Evolutionary conservation across 2,329 filamentous ascomycete species (phyloP).

Genomic region (Microsporum ferrugineum): DNA sequence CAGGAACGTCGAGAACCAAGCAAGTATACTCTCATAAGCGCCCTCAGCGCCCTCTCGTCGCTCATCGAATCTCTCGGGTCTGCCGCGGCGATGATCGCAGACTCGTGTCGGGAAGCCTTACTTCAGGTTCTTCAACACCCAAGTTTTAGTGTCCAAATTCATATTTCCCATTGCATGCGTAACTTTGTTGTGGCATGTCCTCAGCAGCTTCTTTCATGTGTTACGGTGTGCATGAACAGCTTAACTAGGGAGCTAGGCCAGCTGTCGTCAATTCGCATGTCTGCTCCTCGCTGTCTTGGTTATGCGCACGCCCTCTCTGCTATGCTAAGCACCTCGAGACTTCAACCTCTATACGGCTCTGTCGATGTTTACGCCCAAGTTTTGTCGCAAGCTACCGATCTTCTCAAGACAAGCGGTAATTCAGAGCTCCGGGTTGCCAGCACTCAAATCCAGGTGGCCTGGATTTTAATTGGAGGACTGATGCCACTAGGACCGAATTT

Average conservation of each 20-base stretch:
- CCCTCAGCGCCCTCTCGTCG: conserved; percentile 67
- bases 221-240: conserved; percentile 95
- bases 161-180: conserved; percentile 75
- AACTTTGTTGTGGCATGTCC: conserved; percentile 82
- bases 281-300: conserved; percentile 71
- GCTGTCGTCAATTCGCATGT: conserved; percentile 62
- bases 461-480: conserved; percentile 89
- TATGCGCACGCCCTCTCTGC: conserved; percentile 87
- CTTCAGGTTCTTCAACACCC: conserved; percentile 87
- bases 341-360: conserved; percentile 83
- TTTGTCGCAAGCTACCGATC: conserved; percentile 76
- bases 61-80: conserved; percentile 72
- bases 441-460: conserved; percentile 93
- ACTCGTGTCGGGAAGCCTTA: conserved; percentile 72
- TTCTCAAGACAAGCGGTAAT: conserved; percentile 84
- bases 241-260: conserved; percentile 74
- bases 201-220: conserved; percentile 77
- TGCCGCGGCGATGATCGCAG: conserved; percentile 66
- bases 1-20: conserved; percentile 79
- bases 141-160: conserved; percentile 90
- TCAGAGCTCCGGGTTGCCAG: conserved; percentile 83
- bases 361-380: conserved; percentile 91
- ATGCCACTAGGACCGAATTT: conserved; percentile 97
- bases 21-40: conserved; percentile 70
- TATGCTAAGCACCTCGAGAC: conserved; percentile 75